Evolutionary conservation across 371 early-diverging fungal genomes (phyloP), one percentile per base, ranked within the genome.

Genomic region (Basidiobolus heterosporus): DNA sequence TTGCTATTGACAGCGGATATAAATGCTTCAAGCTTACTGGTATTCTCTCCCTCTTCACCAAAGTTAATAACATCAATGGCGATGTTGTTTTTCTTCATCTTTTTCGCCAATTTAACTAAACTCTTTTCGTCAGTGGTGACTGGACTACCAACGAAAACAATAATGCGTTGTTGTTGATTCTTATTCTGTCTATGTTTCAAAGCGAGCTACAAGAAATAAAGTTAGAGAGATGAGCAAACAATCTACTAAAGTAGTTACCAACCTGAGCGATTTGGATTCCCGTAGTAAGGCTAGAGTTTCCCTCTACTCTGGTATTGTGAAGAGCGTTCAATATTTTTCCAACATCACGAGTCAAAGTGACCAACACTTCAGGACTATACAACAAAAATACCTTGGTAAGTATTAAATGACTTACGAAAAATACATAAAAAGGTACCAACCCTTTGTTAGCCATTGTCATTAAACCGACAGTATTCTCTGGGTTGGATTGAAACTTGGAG

Each of bases 261-360:
- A 92, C 93, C 76, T 92, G 93, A 30, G 97, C 97, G 60, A 95
- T 84, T 68, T 93, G 92, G 51, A 96, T 72, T 45, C 86, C 88
- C 13, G 85, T 88, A 56, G 76, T 70, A 51, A 96, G 75, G 48
- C 82, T 74, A 23, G 74, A 60, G 35, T 69, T 65, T 9, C 91
- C 91, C 15, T 76, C 72, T 36, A 88, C 67, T 40, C 73, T 65
- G 36, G 89, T 72, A 22, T 74, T 66, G 58, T 93, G 92, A 49
- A 94, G 53, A 8, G 90, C 92, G 18, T 78, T 72, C 38, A 91
- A 69, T 48, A 96, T 76, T 58, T 88, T 88, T 24, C 97, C 95
- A 19, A 86, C 61, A 54, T 95, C 91, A 7, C 76, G 66, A 16
- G 97, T 90, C 48, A 91, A 68, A 13, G 94, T 89, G 36, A 89